Conservation (phyloP, 1,284 basidiomycete species). For the Mycena citricolor region DNA sequence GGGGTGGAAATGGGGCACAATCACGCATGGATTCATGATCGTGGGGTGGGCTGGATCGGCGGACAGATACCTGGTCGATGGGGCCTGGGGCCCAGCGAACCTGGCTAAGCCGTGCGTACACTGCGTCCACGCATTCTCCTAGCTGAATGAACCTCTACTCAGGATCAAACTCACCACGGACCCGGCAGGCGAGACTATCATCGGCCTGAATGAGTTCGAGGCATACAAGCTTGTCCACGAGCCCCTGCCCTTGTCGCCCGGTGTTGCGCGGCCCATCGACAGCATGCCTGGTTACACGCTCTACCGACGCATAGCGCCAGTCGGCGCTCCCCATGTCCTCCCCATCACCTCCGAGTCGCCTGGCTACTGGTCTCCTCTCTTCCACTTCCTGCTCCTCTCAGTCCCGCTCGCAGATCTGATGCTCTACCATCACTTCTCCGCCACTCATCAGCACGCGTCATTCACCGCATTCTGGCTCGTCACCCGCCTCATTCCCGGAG, state of each 20-base stretch:
- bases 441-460: slow-evolving; percentile 13
- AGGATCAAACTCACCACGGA: slow-evolving; percentile 21
- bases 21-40: slow-evolving; percentile 19
- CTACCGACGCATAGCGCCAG: slow-evolving; percentile 17
- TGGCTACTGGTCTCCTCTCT: slow-evolving; percentile 21
- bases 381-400: slow-evolving; percentile 21
- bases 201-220: slow-evolving; percentile 20
- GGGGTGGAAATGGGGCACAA: slow-evolving; percentile 21
- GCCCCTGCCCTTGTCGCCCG: slow-evolving; percentile 14
- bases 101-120: slow-evolving; percentile 17
- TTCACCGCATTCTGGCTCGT: slow-evolving; percentile 23
- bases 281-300: slow-evolving; percentile 18
- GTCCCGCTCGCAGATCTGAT: slow-evolving; percentile 11
- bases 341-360: slow-evolving; percentile 19
- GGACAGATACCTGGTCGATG: slow-evolving; percentile 20
- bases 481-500: slow-evolving; percentile 18
- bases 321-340: slow-evolving; percentile 16
- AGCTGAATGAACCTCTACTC: background rate
- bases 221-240: slow-evolving; percentile 18
- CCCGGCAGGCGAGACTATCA: slow-evolving; percentile 16
- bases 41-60: slow-evolving; percentile 13
- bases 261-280: slow-evolving; percentile 12
- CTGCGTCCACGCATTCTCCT: background rate
- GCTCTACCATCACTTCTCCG: slow-evolving; percentile 23
- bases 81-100: slow-evolving; percentile 17